Conservation (phyloP, 2,329 filamentous ascomycete genomes). For the Plenodomus biglobosus region DNA sequence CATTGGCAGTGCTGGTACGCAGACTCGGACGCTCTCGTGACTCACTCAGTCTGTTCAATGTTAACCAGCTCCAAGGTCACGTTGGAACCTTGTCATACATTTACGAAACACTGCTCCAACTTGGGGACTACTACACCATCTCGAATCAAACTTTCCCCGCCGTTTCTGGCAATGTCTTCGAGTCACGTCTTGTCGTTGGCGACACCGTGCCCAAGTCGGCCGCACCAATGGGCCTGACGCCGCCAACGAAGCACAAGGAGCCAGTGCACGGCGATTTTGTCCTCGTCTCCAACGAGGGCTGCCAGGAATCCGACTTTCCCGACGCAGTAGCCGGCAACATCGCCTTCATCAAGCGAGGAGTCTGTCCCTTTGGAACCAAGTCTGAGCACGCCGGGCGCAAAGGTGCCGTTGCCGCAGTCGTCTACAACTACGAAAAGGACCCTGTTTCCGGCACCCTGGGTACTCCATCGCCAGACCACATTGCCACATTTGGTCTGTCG, state of each 20-base stretch:
- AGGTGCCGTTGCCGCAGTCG: slow-evolving; percentile 70
- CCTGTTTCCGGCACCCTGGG: slow-evolving; percentile 67
- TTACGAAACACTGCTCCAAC: slow-evolving; percentile 41
- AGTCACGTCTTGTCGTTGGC: slow-evolving; percentile 42
- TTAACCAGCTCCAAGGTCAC: slow-evolving; percentile 30
- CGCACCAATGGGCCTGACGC: slow-evolving; percentile 40
- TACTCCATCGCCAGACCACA: slow-evolving; percentile 57
- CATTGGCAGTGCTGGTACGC: slow-evolving; percentile 41
- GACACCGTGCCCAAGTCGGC: slow-evolving; percentile 39
- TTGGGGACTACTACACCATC: slow-evolving; percentile 46
- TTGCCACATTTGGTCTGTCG: slow-evolving; percentile 71
- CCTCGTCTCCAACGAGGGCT: slow-evolving; percentile 38
- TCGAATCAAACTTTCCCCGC: slow-evolving; percentile 43
- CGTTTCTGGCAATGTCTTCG: slow-evolving; percentile 40
- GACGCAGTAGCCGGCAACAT: slow-evolving; percentile 63
- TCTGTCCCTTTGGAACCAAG: slow-evolving; percentile 73
- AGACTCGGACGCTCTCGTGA: slow-evolving; percentile 13
- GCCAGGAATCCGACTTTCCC: slow-evolving; percentile 60
- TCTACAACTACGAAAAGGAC: slow-evolving; percentile 74
- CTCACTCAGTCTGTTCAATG: too few relatives aligned
- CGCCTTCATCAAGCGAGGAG: slow-evolving; percentile 70
- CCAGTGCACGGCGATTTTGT: slow-evolving; percentile 41
- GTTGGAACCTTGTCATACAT: slow-evolving; percentile 43
- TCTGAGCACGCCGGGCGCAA: slow-evolving; percentile 68
- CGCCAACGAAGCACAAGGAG: slow-evolving; percentile 41